phyloP scores from a whole-genome alignment of 176 grass and related monocot genomes.

The Zizania latifolia region DNA sequence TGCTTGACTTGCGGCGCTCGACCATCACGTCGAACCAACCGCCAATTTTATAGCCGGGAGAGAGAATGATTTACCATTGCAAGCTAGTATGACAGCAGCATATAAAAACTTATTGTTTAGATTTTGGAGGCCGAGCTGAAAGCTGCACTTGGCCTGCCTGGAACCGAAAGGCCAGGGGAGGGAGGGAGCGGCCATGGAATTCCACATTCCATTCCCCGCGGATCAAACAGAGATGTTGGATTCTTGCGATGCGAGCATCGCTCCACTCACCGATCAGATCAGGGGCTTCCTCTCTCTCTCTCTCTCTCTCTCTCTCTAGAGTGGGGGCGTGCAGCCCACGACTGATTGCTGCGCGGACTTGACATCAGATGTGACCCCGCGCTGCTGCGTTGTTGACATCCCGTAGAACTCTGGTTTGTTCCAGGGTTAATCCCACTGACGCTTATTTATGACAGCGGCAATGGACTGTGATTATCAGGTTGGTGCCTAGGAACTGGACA shows the following conservation, averaged over 20 bases:
- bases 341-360: slow-evolving; percentile 22
- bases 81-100: no score
- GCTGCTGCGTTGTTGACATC: no score
- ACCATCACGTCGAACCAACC: slow-evolving; percentile 20
- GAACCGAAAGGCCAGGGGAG: neutral
- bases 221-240: neutral
- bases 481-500: neutral
- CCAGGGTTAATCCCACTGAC: neutral
- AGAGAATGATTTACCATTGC: no score
- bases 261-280: neutral
- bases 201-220: neutral
- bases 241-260: slow-evolving; percentile 28
- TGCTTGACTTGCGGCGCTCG: neutral
- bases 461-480: neutral
- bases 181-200: neutral
- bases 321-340: slow-evolving; percentile 24
- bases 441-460: neutral
- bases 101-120: no score
- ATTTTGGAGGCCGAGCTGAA: neutral
- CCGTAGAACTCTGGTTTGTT: neutral
- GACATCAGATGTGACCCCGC: slow-evolving; percentile 5
- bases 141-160: slow-evolving; percentile 28
- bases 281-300: no score
- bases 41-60: no score
- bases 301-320: no score